These are phyloP conservation scores for Stropharia rugosoannulata DNA, from an alignment of 768 basidiomycete species.

Conservation along the genomic window DNA sequence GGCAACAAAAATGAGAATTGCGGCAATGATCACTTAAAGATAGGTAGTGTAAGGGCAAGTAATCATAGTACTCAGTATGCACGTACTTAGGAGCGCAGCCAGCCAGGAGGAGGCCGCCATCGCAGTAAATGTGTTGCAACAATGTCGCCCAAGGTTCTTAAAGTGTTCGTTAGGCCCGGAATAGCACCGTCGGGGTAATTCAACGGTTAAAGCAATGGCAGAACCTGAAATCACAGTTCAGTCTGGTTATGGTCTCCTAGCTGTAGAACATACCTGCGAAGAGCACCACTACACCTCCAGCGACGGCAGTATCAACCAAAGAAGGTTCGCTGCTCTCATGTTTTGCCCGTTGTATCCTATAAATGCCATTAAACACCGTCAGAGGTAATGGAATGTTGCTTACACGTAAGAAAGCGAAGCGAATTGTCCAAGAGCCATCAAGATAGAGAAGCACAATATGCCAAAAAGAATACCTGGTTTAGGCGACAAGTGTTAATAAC, in stretches of 20 bases:
- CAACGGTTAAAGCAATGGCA: slow-evolving; percentile 22
- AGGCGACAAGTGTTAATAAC: not conserved
- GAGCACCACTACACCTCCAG: slow-evolving; percentile 23
- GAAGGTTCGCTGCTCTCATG: slow-evolving; percentile 25
- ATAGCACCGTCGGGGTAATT: slow-evolving; percentile 26
- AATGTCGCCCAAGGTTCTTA: slow-evolving; percentile 19
- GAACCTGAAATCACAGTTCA: slow-evolving; percentile 17
- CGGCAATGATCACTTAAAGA: slow-evolving; percentile 24
- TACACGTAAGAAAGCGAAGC: slow-evolving; percentile 28
- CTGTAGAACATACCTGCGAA: slow-evolving; percentile 20
- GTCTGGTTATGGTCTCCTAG: not conserved
- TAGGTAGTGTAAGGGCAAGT: not conserved
- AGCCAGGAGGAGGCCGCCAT: slow-evolving; percentile 28
- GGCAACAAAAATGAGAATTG: slow-evolving; percentile 21
- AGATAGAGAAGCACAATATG: slow-evolving; percentile 22
- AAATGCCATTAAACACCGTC: not conserved
- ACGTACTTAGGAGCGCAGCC: slow-evolving; percentile 23
- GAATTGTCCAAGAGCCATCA: slow-evolving; percentile 28
- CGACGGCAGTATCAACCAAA: slow-evolving; percentile 20
- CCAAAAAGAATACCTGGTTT: slow-evolving; percentile 26
- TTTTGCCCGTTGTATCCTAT: slow-evolving; percentile 26
- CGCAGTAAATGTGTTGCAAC: slow-evolving; percentile 24
- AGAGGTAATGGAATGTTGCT: not conserved
- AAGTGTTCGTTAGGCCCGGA: slow-evolving; percentile 21
- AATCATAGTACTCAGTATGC: not conserved